A percentile compares a stretch with the other conserved stretches of the same genome.
Evolutionary conservation across 1,284 basidiomycete species (phyloP).

Genomic region (Ceraceosorus guamensis): DNA sequence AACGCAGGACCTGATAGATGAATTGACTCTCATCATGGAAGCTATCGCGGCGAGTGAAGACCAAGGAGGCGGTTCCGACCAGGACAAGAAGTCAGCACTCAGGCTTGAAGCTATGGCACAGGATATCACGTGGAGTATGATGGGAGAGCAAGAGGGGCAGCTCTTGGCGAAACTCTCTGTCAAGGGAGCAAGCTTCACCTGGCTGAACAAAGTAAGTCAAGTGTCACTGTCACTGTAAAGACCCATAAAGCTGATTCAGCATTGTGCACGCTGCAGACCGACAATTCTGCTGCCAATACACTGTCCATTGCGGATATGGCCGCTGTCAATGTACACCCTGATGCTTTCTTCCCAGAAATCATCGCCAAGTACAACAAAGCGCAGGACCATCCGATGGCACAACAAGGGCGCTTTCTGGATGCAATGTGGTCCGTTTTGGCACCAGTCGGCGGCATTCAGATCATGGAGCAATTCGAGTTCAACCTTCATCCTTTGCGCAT

Average conservation of each 20-base stretch:
- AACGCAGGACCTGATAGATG: conserved; percentile 66
- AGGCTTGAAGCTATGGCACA: conserved; percentile 73
- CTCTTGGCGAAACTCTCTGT: conserved; percentile 81
- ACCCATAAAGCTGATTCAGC: too few species aligned
- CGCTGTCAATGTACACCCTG: conserved; percentile 77
- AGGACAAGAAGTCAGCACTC: conserved; percentile 69
- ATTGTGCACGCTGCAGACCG: too few species aligned
- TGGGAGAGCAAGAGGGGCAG: conserved; percentile 62
- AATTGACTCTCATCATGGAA: conserved; percentile 79
- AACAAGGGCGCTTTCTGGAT: conserved; percentile 32
- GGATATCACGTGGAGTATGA: conserved; percentile 90
- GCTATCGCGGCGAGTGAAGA: conserved; percentile 63
- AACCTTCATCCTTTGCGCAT: conserved; percentile 68
- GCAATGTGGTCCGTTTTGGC: conserved; percentile 41
- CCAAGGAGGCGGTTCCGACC: conserved; percentile 50
- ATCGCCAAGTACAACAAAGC: conserved; percentile 57
- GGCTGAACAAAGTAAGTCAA: conserved; percentile 64
- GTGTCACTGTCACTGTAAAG: too few species aligned
- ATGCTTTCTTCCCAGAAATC: conserved; percentile 82
- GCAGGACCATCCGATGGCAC: conserved; percentile 30
- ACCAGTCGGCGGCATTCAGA: conserved; percentile 86
- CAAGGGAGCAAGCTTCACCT: conserved; percentile 69
- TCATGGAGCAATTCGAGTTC: conserved; percentile 76
- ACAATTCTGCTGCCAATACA: conserved; percentile 77
- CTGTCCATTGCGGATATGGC: conserved; percentile 67